phyloP scores from a whole-genome alignment of 1,139 yeast genomes.

The Yamadazyma diddensiae region DNA sequence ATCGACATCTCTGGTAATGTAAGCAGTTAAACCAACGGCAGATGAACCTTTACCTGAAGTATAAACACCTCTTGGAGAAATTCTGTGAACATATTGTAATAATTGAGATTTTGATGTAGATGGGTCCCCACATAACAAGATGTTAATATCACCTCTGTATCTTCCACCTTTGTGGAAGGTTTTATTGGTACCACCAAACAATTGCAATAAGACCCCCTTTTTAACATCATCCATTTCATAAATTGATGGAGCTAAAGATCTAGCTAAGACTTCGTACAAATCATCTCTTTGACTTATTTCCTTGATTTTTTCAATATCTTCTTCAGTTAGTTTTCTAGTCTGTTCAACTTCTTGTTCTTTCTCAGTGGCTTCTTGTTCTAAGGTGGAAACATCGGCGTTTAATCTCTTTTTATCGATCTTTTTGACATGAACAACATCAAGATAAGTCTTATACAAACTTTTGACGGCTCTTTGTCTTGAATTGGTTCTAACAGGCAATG shows the following conservation, averaged over 20 bases:
- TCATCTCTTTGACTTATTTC: slow-evolving; percentile 68
- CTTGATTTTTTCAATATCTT: slow-evolving; percentile 64
- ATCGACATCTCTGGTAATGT: slow-evolving; percentile 90
- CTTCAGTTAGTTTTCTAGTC: slow-evolving; percentile 60
- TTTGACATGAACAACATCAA: slow-evolving; percentile 91
- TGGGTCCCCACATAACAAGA: slow-evolving; percentile 94
- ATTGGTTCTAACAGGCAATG: slow-evolving; percentile 86
- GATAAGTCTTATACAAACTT: slow-evolving; percentile 82
- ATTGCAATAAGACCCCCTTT: slow-evolving; percentile 86
- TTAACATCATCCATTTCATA: slow-evolving; percentile 96
- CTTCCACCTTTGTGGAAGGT: slow-evolving; percentile 87
- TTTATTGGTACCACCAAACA: slow-evolving; percentile 95
- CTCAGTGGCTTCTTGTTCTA: slow-evolving; percentile 40
- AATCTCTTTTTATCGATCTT: slow-evolving; percentile 80
- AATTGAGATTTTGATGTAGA: slow-evolving; percentile 96
- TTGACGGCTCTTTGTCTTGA: slow-evolving; percentile 82
- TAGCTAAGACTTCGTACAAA: slow-evolving; percentile 80
- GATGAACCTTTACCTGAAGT: slow-evolving; percentile 99
- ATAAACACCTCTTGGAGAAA: slow-evolving; percentile 96
- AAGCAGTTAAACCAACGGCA: slow-evolving; percentile 98
- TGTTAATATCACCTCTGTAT: slow-evolving; percentile 92
- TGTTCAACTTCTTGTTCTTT: slow-evolving; percentile 77
- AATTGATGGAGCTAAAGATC: slow-evolving; percentile 94
- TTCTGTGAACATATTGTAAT: slow-evolving; percentile 90
- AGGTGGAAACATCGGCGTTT: slow-evolving; percentile 76